Evolutionary conservation across 306 rosid genomes (phyloP).

Genomic region (Casuarina glauca): DNA sequence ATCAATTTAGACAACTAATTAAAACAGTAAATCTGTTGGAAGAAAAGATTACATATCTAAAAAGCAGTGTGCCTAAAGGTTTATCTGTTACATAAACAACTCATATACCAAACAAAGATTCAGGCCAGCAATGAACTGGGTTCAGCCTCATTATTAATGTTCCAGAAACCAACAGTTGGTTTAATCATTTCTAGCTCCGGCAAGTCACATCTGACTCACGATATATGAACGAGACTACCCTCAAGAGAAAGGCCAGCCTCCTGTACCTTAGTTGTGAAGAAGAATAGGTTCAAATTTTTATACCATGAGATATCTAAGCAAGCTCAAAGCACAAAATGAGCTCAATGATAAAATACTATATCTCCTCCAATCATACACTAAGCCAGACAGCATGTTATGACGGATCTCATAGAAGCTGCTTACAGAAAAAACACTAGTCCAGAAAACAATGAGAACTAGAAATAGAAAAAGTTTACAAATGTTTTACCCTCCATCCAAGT

Average conservation of each 20-base stretch:
- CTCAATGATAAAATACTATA: not conserved
- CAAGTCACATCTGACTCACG: not conserved
- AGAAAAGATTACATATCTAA: not conserved
- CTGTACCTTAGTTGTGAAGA: not conserved
- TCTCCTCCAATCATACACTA: not conserved
- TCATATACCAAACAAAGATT: constrained; percentile 4
- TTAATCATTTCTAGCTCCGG: not conserved
- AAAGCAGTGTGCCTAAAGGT: not conserved
- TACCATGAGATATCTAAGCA: not conserved
- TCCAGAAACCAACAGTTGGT: not conserved
- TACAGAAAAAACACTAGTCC: constrained; percentile 15
- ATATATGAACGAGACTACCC: not conserved
- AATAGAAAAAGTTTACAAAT: constrained; percentile 8
- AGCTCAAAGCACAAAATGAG: not conserved
- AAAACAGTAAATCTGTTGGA: not conserved
- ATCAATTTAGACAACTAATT: not conserved
- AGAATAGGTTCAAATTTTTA: not conserved
- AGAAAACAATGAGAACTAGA: not conserved
- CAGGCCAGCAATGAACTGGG: not conserved
- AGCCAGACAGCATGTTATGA: not conserved
- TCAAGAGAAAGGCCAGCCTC: not conserved
- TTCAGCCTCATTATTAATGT: not conserved
- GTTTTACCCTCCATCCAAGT: constrained; percentile 94
- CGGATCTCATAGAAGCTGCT: not conserved
- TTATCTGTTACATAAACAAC: constrained; percentile 10